These are phyloP conservation scores for Peltaster fructicola DNA, from an alignment of 2,329 filamentous ascomycete genomes.

Conservation along the genomic window DNA sequence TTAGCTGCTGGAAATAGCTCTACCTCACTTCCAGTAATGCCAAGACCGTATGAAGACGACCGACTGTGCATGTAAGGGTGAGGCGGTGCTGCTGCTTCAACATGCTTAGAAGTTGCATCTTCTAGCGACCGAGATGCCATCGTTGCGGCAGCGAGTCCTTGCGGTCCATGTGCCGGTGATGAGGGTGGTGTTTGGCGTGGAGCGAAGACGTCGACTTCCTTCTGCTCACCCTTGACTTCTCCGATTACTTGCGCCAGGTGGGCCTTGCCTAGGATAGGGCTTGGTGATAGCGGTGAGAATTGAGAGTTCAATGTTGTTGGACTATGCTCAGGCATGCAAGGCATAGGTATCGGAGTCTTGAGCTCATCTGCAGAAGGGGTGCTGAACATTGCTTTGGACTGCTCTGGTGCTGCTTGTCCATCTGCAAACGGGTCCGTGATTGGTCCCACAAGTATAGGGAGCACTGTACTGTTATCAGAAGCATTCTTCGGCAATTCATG, in stretches of 20 bases:
- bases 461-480: too few species aligned
- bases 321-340: too few species aligned
- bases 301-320: constrained; percentile 9
- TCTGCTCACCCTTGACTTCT: constrained; percentile 11
- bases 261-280: constrained; percentile 15
- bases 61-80: constrained; percentile 7
- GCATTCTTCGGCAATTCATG: too few species aligned
- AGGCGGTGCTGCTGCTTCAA: neutral
- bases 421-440: too few species aligned
- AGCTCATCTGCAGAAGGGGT: constrained; percentile 14
- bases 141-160: too few species aligned
- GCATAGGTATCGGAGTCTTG: too few species aligned
- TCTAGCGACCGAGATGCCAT: neutral
- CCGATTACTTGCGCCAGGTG: constrained; percentile 13
- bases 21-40: constrained; percentile 8
- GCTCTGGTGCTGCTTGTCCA: too few species aligned
- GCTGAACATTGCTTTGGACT: constrained; percentile 8
- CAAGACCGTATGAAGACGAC: constrained; percentile 11
- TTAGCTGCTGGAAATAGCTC: constrained; percentile 11
- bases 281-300: constrained; percentile 14
- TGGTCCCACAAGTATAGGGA: too few species aligned
- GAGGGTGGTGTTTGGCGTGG: constrained; percentile 7
- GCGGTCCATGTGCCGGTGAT: constrained; percentile 4
- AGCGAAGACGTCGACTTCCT: constrained; percentile 9
- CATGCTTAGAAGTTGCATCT: neutral